Evolutionary conservation across 495 filamentous ascomycete genomes (phyloP).

Genomic region (Penicillium manginii): DNA sequence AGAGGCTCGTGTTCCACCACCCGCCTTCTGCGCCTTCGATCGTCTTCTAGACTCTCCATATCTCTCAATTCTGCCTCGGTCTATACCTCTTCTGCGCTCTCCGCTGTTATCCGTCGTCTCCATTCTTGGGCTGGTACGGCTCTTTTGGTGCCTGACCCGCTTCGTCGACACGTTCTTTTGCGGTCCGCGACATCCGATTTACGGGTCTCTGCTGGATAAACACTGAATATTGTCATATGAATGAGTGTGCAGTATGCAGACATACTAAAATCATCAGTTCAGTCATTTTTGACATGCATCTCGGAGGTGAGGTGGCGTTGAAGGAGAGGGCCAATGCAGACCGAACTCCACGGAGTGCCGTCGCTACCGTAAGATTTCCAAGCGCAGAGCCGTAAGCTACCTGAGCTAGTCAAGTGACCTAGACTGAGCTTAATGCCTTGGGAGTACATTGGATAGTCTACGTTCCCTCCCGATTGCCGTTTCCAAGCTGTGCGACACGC

Average conservation of each 20-base stretch:
- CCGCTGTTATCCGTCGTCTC: slow-evolving; percentile 1
- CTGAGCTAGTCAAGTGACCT: slow-evolving; percentile 27
- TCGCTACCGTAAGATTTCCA: slow-evolving; percentile 8
- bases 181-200: slow-evolving; percentile 8
- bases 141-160: slow-evolving; percentile 7
- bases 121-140: not conserved
- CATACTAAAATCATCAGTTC: not conserved
- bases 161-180: slow-evolving; percentile 14
- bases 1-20: slow-evolving; percentile 8
- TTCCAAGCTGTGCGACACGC: slow-evolving; percentile 19
- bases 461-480: not conserved
- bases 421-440: slow-evolving; percentile 12
- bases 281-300: slow-evolving; percentile 6
- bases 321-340: slow-evolving; percentile 4
- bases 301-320: slow-evolving; percentile 1
- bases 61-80: not conserved
- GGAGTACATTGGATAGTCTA: not conserved
- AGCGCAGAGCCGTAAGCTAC: slow-evolving; percentile 9
- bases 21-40: slow-evolving; percentile 5
- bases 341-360: slow-evolving; percentile 15
- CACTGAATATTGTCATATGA: not conserved
- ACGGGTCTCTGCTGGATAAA: slow-evolving; percentile 7
- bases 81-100: not conserved
- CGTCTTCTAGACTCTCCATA: slow-evolving; percentile 5
- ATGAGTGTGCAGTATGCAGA: not conserved